These are phyloP conservation scores for Vigna reflexopilosa DNA, from an alignment of 306 rosid species.

Conservation along the genomic window DNA sequence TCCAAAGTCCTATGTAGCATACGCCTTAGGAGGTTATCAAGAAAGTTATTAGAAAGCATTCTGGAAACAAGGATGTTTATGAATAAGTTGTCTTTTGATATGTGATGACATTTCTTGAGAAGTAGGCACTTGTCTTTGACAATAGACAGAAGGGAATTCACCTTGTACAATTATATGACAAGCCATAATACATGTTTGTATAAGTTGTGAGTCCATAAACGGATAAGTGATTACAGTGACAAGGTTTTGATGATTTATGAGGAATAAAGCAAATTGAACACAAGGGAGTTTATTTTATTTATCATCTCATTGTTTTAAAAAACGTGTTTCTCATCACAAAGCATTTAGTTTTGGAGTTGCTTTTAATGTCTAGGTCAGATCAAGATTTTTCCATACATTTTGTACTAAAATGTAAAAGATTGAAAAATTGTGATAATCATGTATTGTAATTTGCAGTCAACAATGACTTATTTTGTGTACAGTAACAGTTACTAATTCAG, in stretches of 20 bases:
- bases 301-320: not conserved
- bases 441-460: not conserved
- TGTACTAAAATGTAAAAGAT: not conserved
- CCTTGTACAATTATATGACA: not conserved
- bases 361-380: not conserved
- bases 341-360: not conserved
- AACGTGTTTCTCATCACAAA: conserved; percentile 5
- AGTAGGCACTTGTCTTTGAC: not conserved
- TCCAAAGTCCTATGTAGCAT: not conserved
- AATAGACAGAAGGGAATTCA: conserved; percentile 22
- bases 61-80: not conserved
- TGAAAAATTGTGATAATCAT: not conserved
- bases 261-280: conserved; percentile 22
- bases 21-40: not conserved
- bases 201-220: not conserved
- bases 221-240: not conserved
- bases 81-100: conserved; percentile 20
- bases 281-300: not conserved
- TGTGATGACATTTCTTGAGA: conserved; percentile 9
- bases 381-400: not conserved
- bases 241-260: not conserved
- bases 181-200: not conserved
- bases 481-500: not conserved
- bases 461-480: not conserved
- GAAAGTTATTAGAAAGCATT: not conserved